Base-by-base conservation (phyloP, 2,329 filamentous ascomycete genomes). In the Metarhizium anisopliae region DNA sequence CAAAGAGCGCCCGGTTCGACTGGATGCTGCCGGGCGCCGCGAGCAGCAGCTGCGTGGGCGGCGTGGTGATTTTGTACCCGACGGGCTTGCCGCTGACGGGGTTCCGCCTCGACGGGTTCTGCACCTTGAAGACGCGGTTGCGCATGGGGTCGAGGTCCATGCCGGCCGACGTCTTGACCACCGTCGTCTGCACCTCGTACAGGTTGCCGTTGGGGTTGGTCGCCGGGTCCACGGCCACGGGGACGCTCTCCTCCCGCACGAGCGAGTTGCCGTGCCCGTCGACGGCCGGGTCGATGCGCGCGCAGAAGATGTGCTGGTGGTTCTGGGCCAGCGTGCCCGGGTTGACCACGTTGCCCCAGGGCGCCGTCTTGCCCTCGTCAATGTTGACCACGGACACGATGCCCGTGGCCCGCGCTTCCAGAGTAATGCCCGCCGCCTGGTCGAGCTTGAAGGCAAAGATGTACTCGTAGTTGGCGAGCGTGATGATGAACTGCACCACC, bases 301-400 rank as follows among this genome's bases (percentile, higher is more conserved):
- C 66, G 30, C 75, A 79, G 65, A 87, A 87, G 53, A 87, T 75
- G 68, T 87, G 84, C 64, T 87, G 84, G 62, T 87, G 84, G 65
- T 86, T 84, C 52, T 82, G 81, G 0, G 83, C 84, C 5, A 86
- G 68, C 0, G 81, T 78, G 0, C 84, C 84, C 0, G 79, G 77
- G 6, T 75, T 75, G 3, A 88, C 83, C 4, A 85, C 74, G 55
- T 80, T 87, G 6, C 81, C 82, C 66, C 79, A 85, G 1, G 68
- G 71, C n/a, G 66, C 81, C 6, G 67, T 70, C 53, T 78, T 80
- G 56, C 83, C 82, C 59, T 80, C 77, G 66, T 72, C 79, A 13
- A 79, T 75, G 54, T 82, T 78, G 55, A 66, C 63, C 10, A 67
- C 68, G 3, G 67, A 69, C 49, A 71, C 63, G 61, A 84, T 77